phyloP scores from a whole-genome alignment of 176 grass and related monocot species.

The Triticum urartu region DNA sequence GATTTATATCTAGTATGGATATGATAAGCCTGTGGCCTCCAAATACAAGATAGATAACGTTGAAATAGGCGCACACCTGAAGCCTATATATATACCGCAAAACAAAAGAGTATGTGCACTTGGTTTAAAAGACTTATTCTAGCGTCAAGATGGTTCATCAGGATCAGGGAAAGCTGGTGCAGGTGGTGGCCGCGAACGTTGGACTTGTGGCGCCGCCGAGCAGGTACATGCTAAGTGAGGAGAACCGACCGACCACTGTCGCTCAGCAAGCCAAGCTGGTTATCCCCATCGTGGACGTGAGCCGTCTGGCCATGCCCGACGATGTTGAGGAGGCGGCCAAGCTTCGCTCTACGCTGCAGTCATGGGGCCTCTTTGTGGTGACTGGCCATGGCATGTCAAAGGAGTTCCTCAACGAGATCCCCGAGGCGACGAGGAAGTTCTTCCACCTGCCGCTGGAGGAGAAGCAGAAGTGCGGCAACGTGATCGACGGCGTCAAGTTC shows the following conservation, averaged over 20 bases:
- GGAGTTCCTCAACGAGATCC: constrained; percentile 29
- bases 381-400: constrained; percentile 35
- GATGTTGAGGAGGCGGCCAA: constrained; percentile 45
- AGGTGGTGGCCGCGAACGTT: constrained; percentile 28
- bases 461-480: constrained; percentile 49
- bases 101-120: too few species aligned
- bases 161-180: constrained; percentile 43
- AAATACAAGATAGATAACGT: too few species aligned
- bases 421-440: constrained; percentile 34
- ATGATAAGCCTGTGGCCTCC: too few species aligned
- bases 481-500: constrained; percentile 30
- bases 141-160: constrained; percentile 29
- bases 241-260: constrained; percentile 1
- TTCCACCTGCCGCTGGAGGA: constrained; percentile 49
- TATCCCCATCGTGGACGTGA: constrained; percentile 54
- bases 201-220: constrained; percentile 23
- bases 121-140: too few species aligned
- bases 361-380: constrained; percentile 59
- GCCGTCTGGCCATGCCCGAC: constrained; percentile 17
- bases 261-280: background rate
- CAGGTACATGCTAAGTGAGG: constrained; percentile 42
- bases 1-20: too few species aligned
- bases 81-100: too few species aligned
- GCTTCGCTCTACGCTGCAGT: constrained; percentile 41
- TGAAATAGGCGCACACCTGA: too few species aligned